These are phyloP conservation scores for Lentinula novae-zelandiae DNA, from an alignment of 1,284 basidiomycete genomes.

Conservation along the genomic window DNA sequence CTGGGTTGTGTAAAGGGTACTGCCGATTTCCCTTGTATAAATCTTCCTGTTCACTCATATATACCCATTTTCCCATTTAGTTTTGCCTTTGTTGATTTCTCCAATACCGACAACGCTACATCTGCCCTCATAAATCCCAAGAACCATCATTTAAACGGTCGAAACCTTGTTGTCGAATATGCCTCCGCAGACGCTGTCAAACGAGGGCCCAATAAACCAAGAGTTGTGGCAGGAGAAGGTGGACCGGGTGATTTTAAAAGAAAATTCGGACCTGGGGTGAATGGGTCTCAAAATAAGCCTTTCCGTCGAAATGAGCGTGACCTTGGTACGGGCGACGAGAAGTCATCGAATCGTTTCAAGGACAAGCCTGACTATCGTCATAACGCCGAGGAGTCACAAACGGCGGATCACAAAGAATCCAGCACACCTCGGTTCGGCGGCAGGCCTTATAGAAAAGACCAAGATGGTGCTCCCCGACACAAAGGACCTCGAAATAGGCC, in stretches of 20 bases:
- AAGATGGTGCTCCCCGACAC: not conserved
- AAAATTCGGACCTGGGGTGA: not conserved
- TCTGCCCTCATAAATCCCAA: conserved; percentile 77
- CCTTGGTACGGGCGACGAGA: not conserved
- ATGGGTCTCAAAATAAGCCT: conserved; percentile 10
- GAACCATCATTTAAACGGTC: conserved; percentile 83
- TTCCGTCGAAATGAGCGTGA: conserved; percentile 12
- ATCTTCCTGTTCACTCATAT: not conserved
- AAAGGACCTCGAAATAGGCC: conserved; percentile 38
- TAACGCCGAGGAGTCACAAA: not conserved
- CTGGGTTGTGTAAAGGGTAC: conserved; percentile 92
- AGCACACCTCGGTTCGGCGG: not conserved
- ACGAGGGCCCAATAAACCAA: conserved; percentile 44
- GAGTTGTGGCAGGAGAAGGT: conserved; percentile 23
- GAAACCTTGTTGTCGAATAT: conserved; percentile 86
- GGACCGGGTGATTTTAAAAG: not conserved
- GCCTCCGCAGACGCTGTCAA: conserved; percentile 84
- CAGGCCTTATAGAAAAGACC: not conserved
- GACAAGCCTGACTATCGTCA: not conserved
- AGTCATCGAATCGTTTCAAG: not conserved
- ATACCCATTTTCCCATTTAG: conserved; percentile 36
- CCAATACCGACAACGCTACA: conserved; percentile 75
- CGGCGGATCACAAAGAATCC: not conserved
- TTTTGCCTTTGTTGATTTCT: conserved; percentile 95
- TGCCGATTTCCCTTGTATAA: conserved; percentile 19